phyloP scores from a whole-genome alignment of 495 filamentous ascomycete genomes.

The Penicillium canariense region DNA sequence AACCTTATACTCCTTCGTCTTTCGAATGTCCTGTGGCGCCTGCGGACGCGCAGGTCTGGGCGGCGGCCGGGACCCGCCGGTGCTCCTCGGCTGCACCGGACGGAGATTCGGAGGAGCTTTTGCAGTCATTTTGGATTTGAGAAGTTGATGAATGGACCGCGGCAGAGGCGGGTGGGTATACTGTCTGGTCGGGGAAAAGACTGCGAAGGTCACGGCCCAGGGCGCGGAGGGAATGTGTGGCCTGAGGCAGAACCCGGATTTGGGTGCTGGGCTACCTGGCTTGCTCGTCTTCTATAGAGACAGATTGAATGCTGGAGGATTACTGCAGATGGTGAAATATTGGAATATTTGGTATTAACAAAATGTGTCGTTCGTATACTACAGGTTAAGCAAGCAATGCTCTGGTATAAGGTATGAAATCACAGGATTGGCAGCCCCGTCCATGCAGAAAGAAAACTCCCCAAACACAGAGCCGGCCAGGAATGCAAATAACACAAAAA shows the following conservation, averaged over 20 bases:
- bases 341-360: background rate
- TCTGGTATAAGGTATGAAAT: background rate
- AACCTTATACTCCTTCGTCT: constrained; percentile 31
- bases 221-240: background rate
- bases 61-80: background rate
- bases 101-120: background rate
- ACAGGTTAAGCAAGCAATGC: background rate
- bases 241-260: background rate
- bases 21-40: constrained; percentile 23
- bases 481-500: background rate
- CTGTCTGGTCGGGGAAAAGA: background rate
- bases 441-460: background rate
- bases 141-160: background rate
- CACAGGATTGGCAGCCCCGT: background rate
- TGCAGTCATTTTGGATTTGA: background rate
- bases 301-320: too few relatives aligned
- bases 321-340: too few relatives aligned
- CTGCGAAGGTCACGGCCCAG: background rate
- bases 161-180: background rate
- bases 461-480: background rate
- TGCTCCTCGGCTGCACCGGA: background rate
- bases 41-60: constrained; percentile 4
- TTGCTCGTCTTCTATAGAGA: too few relatives aligned
- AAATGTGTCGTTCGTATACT: background rate
- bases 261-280: background rate